Evolutionary conservation across 352 stramenopile species (phyloP), one percentile per base, ranked within the genome.

Genomic region (Globisporangium nodosum): DNA sequence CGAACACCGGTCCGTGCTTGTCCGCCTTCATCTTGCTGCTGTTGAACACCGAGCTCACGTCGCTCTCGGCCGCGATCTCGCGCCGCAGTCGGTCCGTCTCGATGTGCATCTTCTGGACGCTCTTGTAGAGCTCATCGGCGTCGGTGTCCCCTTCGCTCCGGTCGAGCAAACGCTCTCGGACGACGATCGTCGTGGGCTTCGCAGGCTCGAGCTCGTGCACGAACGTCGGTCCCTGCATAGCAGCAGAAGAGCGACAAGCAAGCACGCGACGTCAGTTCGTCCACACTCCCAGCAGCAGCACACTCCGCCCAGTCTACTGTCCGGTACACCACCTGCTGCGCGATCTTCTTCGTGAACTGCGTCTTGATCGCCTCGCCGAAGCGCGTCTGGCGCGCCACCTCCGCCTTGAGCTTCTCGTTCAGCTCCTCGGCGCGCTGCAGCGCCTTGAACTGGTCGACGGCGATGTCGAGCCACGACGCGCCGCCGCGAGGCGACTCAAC

Each of bases 281-380:
- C 3, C 33, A 4, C 33, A 4, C 8, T 18, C 7, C 37, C 8
- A 11, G 3, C 37, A 42, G 11, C 37, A 42, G 37, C 37, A 2
- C 8, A 3, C 37, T 37, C 33, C 31, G 6, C 31, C 31, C 31
- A 6, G 3, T 6, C 31, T 3, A n/a, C 39, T 2, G n/a, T n/a
- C n/a, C 39, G 18, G 15, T 51, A 9, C 5, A 6, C 52, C 21
- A 60, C 54, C 47, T 60, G 54, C 33, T 60, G 54, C 15, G 54
- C 33, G 15, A 46, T 60, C 54, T 60, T 60, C 46, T 60, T 60
- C 20, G 31, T 53, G 21, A 60, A 60, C 45, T 52, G 43, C 54
- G 54, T 21, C 54, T 60, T 60, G 31, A 60, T 31, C 15, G 31
- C 27, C 24, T 52, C 39, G 4, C 54, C 54, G 45, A 60, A 33